These are phyloP conservation scores for Trypanosoma cruzi DNA, from an alignment of 208 protist genomes.

Conservation along the genomic window DNA sequence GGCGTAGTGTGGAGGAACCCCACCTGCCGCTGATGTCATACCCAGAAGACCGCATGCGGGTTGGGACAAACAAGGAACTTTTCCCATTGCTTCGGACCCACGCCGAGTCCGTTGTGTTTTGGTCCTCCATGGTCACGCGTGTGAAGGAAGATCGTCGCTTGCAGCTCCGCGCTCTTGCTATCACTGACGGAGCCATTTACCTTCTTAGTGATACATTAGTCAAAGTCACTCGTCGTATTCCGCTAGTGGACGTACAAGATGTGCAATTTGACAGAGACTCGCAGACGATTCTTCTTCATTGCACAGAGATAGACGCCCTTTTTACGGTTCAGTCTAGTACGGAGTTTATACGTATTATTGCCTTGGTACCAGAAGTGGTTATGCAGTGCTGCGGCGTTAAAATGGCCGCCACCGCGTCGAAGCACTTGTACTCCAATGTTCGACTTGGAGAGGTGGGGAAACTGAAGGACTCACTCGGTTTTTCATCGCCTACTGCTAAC, in stretches of 20 bases:
- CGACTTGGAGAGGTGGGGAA: slow-evolving; percentile 29
- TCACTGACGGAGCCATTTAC: slow-evolving; percentile 64
- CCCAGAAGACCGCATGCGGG: slow-evolving; percentile 32
- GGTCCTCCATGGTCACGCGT: slow-evolving; percentile 52
- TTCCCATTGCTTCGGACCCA: slow-evolving; percentile 42
- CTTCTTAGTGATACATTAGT: slow-evolving; percentile 38
- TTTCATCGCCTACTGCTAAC: background rate
- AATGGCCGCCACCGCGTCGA: slow-evolving; percentile 33
- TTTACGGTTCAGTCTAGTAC: slow-evolving; percentile 51
- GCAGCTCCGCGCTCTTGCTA: slow-evolving; percentile 37
- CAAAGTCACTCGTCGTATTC: slow-evolving; percentile 40
- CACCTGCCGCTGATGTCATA: slow-evolving; percentile 35
- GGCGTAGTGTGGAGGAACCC: slow-evolving; percentile 44
- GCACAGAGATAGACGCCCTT: slow-evolving; percentile 40
- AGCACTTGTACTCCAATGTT: slow-evolving; percentile 57
- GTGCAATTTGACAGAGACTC: slow-evolving; percentile 50
- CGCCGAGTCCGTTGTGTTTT: slow-evolving; percentile 50
- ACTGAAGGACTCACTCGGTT: slow-evolving; percentile 1
- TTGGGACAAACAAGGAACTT: slow-evolving; percentile 34
- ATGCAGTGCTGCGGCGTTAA: slow-evolving; percentile 33
- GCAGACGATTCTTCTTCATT: slow-evolving; percentile 53
- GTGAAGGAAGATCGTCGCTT: slow-evolving; percentile 34
- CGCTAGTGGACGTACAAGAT: slow-evolving; percentile 34
- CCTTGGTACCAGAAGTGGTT: slow-evolving; percentile 23
- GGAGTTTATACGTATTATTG: slow-evolving; percentile 52